These are phyloP conservation scores for Viola pubescens DNA, from an alignment of 441 rosid genomes.

Conservation along the genomic window DNA sequence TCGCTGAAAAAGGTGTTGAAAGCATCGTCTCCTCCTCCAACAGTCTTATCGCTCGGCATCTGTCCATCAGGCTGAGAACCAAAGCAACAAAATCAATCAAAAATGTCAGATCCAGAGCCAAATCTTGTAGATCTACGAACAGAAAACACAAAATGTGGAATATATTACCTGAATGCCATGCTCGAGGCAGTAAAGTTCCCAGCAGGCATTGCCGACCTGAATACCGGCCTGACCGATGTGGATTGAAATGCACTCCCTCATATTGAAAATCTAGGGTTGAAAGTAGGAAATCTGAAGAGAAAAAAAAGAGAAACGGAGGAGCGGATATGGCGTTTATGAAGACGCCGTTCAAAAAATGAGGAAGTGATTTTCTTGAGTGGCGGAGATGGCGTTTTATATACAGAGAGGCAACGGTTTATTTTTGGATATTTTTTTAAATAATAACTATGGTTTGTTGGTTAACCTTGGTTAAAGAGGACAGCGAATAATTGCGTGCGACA, in stretches of 20 bases:
- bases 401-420: background rate
- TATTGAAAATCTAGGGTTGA: slow-evolving; percentile 3
- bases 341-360: slow-evolving; percentile 26
- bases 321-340: slow-evolving; percentile 29
- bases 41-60: slow-evolving; percentile 35
- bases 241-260: slow-evolving; percentile 34
- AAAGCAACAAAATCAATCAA: background rate
- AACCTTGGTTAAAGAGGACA: slow-evolving; percentile 15
- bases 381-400: background rate
- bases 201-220: slow-evolving; percentile 36
- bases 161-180: slow-evolving; percentile 56
- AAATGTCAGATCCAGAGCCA: background rate
- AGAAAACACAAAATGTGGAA: background rate
- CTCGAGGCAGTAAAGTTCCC: slow-evolving; percentile 30
- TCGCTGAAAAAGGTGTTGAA: slow-evolving; percentile 73
- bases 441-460: slow-evolving; percentile 6
- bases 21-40: slow-evolving; percentile 63
- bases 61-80: slow-evolving; percentile 30
- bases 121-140: background rate
- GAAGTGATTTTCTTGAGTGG: background rate
- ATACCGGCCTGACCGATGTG: slow-evolving; percentile 39
- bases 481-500: background rate
- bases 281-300: background rate
- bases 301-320: background rate
- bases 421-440: background rate